Conservation (phyloP, 225 moss, liverwort and hornwort species). For the Straminergon stramineum region DNA sequence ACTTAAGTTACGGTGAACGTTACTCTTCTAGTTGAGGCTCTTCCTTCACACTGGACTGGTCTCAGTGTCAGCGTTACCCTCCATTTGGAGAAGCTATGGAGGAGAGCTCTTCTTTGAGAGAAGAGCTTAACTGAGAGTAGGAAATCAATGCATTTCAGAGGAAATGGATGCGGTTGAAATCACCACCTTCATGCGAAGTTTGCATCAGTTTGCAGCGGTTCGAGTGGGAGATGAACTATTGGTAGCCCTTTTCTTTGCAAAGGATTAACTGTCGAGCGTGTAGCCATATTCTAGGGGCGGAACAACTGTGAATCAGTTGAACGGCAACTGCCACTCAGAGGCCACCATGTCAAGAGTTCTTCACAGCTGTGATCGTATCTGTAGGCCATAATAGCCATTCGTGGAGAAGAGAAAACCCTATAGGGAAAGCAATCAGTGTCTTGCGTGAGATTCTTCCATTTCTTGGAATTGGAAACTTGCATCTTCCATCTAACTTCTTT, state of each 20-base stretch:
- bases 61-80: too few species aligned
- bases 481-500: neutral
- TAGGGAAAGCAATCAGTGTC: neutral
- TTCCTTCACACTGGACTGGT: neutral
- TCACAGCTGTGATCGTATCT: neutral
- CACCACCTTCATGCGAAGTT: neutral
- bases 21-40: neutral
- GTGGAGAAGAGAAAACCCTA: neutral
- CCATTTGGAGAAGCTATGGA: neutral
- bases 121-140: neutral
- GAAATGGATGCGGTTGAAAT: neutral
- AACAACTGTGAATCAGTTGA: slow-evolving; percentile 30
- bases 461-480: neutral
- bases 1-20: too few species aligned
- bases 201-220: neutral
- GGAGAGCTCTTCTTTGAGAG: neutral
- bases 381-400: neutral
- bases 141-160: neutral
- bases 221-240: neutral
- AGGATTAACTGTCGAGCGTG: neutral
- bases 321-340: slow-evolving; percentile 11
- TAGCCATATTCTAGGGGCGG: neutral
- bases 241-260: neutral
- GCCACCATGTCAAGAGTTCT: neutral
- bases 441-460: neutral